These are phyloP conservation scores for Singerocomus inundabilis DNA, from an alignment of 1,284 basidiomycete genomes.

Conservation along the genomic window DNA sequence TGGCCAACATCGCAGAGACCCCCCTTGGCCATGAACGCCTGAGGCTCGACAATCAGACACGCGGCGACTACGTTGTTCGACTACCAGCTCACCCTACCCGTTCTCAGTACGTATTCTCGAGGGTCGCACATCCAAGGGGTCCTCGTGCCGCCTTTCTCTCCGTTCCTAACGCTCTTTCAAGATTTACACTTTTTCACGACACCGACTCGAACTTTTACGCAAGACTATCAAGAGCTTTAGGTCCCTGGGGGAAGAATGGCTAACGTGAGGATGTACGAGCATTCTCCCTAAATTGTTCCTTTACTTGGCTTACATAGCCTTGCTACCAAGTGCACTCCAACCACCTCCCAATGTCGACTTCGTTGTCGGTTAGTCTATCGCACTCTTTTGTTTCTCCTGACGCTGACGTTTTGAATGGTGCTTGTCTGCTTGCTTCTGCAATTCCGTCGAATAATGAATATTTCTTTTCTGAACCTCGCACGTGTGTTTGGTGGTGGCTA, in stretches of 20 bases:
- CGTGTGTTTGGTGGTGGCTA: conserved; percentile 29
- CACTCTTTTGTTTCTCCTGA: neutral
- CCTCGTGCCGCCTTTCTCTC: neutral
- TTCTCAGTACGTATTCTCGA: conserved; percentile 10
- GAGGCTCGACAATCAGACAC: conserved; percentile 14
- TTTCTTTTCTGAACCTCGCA: neutral
- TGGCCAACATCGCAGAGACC: neutral
- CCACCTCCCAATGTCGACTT: conserved; percentile 83
- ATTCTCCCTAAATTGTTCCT: neutral
- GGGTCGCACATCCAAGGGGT: neutral
- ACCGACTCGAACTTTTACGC: neutral
- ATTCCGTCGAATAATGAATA: neutral
- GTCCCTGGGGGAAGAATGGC: conserved; percentile 21
- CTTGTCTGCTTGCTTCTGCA: conserved; percentile 2
- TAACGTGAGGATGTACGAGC: conserved; percentile 31
- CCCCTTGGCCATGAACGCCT: conserved; percentile 15
- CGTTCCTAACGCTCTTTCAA: conserved; percentile 1
- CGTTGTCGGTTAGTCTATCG: conserved; percentile 58
- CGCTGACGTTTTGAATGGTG: conserved; percentile 10
- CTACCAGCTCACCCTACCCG: neutral
- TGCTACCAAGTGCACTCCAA: conserved; percentile 57
- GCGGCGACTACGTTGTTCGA: conserved; percentile 13
- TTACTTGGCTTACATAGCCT: conserved; percentile 3
- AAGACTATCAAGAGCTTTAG: conserved; percentile 4
- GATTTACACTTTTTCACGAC: neutral